Evolutionary conservation across 2,329 filamentous ascomycete species (phyloP).

Genomic region (Ophiostoma piceae): DNA sequence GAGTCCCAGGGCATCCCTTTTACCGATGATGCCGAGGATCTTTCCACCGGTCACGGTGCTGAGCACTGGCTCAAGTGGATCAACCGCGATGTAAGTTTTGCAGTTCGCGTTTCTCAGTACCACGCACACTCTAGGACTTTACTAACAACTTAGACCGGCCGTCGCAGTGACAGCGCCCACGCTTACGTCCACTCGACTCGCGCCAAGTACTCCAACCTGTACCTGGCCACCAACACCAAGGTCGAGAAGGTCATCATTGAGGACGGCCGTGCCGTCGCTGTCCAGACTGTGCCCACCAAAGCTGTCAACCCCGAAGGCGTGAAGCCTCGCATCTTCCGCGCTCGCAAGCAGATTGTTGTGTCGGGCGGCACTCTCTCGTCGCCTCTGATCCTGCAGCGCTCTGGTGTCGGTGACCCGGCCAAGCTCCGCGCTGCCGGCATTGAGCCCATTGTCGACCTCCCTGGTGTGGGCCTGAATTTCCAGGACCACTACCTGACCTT

Average conservation of each 20-base stretch:
- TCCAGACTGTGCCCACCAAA: constrained; percentile 66
- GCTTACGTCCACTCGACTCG: constrained; percentile 74
- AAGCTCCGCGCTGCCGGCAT: constrained; percentile 65
- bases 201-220: constrained; percentile 63
- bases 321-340: constrained; percentile 53
- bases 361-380: constrained; percentile 69
- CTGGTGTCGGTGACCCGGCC: constrained; percentile 66
- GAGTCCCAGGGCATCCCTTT: constrained; percentile 70
- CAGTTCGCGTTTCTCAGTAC: background rate
- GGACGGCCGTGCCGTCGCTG: constrained; percentile 64
- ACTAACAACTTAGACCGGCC: constrained; percentile 48
- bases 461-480: constrained; percentile 70
- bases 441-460: constrained; percentile 63
- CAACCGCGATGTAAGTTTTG: constrained; percentile 16
- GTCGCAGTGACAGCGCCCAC: constrained; percentile 71
- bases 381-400: constrained; percentile 68
- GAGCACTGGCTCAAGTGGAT: constrained; percentile 79
- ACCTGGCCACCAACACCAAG: constrained; percentile 70
- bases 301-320: constrained; percentile 41
- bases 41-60: constrained; percentile 63
- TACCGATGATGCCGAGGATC: constrained; percentile 71
- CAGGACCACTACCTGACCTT: constrained; percentile 73
- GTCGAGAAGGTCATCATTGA: constrained; percentile 72
- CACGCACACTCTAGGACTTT: background rate
- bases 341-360: constrained; percentile 69